phyloP scores from a whole-genome alignment of 1,284 basidiomycete genomes.

The Vanrija pseudolonga region DNA sequence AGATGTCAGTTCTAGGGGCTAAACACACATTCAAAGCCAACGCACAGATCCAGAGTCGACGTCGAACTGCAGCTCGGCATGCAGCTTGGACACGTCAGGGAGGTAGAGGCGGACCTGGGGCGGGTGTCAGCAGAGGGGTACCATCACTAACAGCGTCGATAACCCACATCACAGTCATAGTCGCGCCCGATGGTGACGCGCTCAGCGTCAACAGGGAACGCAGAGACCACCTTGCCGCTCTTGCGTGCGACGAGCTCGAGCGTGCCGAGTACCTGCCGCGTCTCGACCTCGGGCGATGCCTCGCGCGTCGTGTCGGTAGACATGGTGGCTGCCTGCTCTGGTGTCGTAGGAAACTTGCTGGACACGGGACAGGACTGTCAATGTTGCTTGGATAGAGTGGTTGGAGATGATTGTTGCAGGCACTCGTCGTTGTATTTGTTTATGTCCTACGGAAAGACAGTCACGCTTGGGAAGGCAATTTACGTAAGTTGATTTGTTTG shows the following conservation, averaged over 20 bases:
- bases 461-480: not conserved
- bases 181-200: constrained; percentile 43
- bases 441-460: not conserved
- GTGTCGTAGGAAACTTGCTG: not conserved
- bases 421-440: not conserved
- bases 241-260: constrained; percentile 33
- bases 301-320: constrained; percentile 1
- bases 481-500: too few species aligned
- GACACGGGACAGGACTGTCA: not conserved
- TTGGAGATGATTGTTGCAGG: not conserved
- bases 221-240: constrained; percentile 25
- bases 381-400: not conserved
- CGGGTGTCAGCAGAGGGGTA: not conserved
- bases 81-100: constrained; percentile 44
- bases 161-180: constrained; percentile 38
- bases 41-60: constrained; percentile 33
- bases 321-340: not conserved
- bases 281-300: constrained; percentile 3
- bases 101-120: constrained; percentile 43
- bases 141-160: not conserved
- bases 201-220: constrained; percentile 35
- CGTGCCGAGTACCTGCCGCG: constrained; percentile 20
- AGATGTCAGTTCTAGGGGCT: not conserved
- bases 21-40: too few species aligned
- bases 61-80: constrained; percentile 45